phyloP scores from a whole-genome alignment of 345 rosid genomes.

The Noccaea bulbosa region DNA sequence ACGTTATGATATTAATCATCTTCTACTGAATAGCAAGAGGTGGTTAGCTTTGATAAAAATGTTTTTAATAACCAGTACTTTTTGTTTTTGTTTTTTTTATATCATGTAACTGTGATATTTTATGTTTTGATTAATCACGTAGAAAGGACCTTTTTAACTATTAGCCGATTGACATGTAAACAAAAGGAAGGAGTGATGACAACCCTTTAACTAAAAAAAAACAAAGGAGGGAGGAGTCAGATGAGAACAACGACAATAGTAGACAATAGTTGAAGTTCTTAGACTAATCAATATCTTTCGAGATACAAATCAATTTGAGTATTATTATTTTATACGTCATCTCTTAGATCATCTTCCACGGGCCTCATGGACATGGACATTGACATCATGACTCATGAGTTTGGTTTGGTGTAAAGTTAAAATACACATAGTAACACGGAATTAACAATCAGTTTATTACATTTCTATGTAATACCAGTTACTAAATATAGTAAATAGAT shows the following conservation, averaged over 20 bases:
- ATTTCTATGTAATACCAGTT: slow-evolving; percentile 5
- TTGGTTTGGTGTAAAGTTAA: slow-evolving; percentile 42
- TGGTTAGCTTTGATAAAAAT: not conserved
- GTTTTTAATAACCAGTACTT: not conserved
- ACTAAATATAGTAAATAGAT: not conserved
- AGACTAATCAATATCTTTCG: slow-evolving; percentile 3
- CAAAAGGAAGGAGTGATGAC: not conserved
- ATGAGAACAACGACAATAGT: slow-evolving; percentile 38
- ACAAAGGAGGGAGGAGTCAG: slow-evolving; percentile 35
- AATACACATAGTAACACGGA: slow-evolving; percentile 3
- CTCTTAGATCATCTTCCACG: slow-evolving; percentile 46
- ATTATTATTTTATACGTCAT: slow-evolving; percentile 40
- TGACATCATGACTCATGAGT: slow-evolving; percentile 47
- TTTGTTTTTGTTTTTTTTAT: not conserved
- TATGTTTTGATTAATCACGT: slow-evolving; percentile 4
- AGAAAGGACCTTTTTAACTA: slow-evolving; percentile 7
- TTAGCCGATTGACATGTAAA: slow-evolving; percentile 35
- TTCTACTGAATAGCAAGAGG: not conserved
- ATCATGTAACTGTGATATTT: not conserved
- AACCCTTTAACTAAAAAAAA: too few species aligned
- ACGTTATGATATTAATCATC: not conserved
- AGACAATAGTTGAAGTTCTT: slow-evolving; percentile 23
- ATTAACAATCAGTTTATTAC: slow-evolving; percentile 21
- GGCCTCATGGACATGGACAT: slow-evolving; percentile 42
- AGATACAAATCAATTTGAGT: slow-evolving; percentile 19